phyloP scores from a whole-genome alignment of 2,329 filamentous ascomycete genomes.

The Dothistroma pini region DNA sequence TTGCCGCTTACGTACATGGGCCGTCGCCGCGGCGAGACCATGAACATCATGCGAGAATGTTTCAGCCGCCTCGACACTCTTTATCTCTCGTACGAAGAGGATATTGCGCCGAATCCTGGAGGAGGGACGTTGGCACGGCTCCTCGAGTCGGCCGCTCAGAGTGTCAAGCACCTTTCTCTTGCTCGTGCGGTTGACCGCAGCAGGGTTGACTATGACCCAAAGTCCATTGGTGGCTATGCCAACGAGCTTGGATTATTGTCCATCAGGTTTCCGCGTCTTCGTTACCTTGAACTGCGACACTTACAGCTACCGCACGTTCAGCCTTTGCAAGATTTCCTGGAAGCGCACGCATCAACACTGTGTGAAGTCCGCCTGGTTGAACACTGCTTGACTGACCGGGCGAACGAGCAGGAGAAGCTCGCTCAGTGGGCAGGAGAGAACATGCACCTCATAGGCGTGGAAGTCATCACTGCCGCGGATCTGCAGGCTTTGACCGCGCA shows the following conservation, averaged over 20 bases:
- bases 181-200: not conserved
- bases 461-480: not conserved
- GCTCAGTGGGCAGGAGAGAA: constrained; percentile 2
- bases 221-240: not conserved
- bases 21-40: not conserved
- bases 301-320: not conserved
- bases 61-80: not conserved
- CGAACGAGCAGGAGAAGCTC: constrained; percentile 1
- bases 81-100: not conserved
- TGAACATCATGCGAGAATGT: not conserved
- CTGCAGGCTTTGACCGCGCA: not conserved
- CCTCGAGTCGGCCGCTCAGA: not conserved
- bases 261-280: not conserved
- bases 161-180: not conserved
- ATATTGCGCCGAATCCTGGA: not conserved
- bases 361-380: constrained; percentile 3
- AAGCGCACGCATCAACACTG: not conserved
- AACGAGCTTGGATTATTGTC: not conserved
- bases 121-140: not conserved
- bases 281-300: not conserved
- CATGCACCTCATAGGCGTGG: not conserved
- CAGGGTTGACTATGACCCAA: not conserved
- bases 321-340: not conserved
- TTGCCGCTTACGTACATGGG: not conserved
- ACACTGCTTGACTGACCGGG: not conserved